Conservation (phyloP, 768 basidiomycete species). For the Amanita exitialis region DNA sequence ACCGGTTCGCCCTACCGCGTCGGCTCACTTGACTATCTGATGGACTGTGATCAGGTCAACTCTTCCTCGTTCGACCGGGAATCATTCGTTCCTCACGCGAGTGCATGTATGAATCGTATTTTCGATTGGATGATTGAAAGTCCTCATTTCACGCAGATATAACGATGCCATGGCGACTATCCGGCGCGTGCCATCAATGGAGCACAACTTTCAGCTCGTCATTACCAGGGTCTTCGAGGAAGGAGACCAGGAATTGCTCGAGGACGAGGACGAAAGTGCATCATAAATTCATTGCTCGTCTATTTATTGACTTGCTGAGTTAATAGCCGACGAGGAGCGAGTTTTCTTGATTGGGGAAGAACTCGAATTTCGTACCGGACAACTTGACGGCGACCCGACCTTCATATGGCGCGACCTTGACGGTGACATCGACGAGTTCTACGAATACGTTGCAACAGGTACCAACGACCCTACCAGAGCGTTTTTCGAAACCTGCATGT, state of each 20-base stretch:
- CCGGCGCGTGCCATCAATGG: constrained; percentile 67
- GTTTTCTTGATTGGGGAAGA: constrained; percentile 87
- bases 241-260: constrained; percentile 88
- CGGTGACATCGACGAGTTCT: constrained; percentile 87
- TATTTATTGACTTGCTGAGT: neutral
- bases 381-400: constrained; percentile 66
- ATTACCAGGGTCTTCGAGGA: constrained; percentile 97
- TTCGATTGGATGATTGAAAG: neutral
- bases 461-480: constrained; percentile 75
- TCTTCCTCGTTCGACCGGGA: constrained; percentile 86
- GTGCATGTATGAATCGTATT: constrained; percentile 65
- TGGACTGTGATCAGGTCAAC: constrained; percentile 39
- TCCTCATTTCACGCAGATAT: constrained; percentile 44
- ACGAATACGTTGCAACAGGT: constrained; percentile 79
- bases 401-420: constrained; percentile 90
- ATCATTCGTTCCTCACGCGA: constrained; percentile 87
- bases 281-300: constrained; percentile 4
- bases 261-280: constrained; percentile 88
- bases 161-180: constrained; percentile 94
- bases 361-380: constrained; percentile 74
- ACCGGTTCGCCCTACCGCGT: constrained; percentile 30
- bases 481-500: constrained; percentile 91
- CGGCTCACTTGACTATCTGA: neutral
- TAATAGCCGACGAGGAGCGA: constrained; percentile 84
- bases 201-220: constrained; percentile 83